Conservation (phyloP, 495 filamentous ascomycete genomes). For the Immersiella caudata region DNA sequence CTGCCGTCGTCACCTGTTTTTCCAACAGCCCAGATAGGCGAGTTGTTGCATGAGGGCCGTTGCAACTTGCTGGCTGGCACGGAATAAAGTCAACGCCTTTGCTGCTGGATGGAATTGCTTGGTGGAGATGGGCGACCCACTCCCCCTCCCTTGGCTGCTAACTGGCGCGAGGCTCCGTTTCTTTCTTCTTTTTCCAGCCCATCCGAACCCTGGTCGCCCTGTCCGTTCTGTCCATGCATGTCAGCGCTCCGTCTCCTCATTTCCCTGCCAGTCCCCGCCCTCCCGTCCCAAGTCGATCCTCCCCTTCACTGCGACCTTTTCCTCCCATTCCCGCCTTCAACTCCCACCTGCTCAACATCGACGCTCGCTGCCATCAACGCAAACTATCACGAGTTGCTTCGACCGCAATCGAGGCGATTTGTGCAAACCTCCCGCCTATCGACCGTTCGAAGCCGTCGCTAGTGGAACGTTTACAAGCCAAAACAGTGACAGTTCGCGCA, state of each 20-base stretch:
- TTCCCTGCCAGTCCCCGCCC: slow-evolving; percentile 18
- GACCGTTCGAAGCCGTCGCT: not conserved
- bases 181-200: slow-evolving; percentile 6
- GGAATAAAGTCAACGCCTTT: not conserved
- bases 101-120: not conserved
- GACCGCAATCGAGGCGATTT: not conserved
- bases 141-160: not conserved
- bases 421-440: not conserved
- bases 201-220: slow-evolving; percentile 2
- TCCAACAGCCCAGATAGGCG: not conserved
- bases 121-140: not conserved
- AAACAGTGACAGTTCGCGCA: slow-evolving; percentile 18
- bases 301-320: slow-evolving; percentile 24
- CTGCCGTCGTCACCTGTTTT: not conserved
- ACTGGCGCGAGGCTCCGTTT: not conserved
- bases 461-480: slow-evolving; percentile 4
- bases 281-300: slow-evolving; percentile 20
- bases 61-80: not conserved
- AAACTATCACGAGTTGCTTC: not conserved
- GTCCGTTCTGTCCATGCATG: slow-evolving; percentile 11
- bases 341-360: slow-evolving; percentile 5
- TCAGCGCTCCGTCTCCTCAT: slow-evolving; percentile 24
- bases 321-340: slow-evolving; percentile 17
- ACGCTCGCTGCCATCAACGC: not conserved
- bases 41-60: not conserved